Evolutionary conservation across 768 basidiomycete species (phyloP).

Genomic region (Artomyces pyxidatus): DNA sequence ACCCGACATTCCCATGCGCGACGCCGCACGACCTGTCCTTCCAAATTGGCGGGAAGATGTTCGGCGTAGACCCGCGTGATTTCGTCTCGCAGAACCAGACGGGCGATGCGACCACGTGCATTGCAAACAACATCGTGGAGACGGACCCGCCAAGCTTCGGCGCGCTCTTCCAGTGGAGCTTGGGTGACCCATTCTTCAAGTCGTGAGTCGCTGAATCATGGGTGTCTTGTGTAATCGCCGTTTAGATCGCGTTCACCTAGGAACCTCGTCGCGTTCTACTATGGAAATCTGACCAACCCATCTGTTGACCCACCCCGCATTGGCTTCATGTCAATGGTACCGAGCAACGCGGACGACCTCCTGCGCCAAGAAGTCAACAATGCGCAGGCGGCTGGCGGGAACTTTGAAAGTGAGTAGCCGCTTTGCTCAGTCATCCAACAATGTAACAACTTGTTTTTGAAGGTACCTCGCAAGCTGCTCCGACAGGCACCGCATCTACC

Average conservation of each 20-base stretch:
- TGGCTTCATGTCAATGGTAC: conserved; percentile 66
- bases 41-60: conserved; percentile 35
- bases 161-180: conserved; percentile 55
- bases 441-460: not conserved
- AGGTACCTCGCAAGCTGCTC: conserved; percentile 10
- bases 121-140: conserved; percentile 5
- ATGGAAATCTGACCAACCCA: conserved; percentile 62
- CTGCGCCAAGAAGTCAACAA: conserved; percentile 27
- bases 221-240: not conserved
- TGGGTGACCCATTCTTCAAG: conserved; percentile 71
- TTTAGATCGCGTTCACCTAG: conserved; percentile 26
- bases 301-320: conserved; percentile 61
- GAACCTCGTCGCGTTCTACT: conserved; percentile 60
- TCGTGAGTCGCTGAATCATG: conserved; percentile 35
- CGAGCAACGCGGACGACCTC: conserved; percentile 36
- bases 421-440: not conserved
- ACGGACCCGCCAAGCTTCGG: conserved; percentile 11
- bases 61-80: conserved; percentile 72
- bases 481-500: not conserved
- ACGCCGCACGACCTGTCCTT: conserved; percentile 9
- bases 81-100: conserved; percentile 39
- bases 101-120: conserved; percentile 9
- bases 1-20: conserved; percentile 11
- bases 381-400: conserved; percentile 16
- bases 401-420: conserved; percentile 25